Evolutionary conservation across 2,329 filamentous ascomycete species (phyloP).

Genomic region (Claviceps cyperi): DNA sequence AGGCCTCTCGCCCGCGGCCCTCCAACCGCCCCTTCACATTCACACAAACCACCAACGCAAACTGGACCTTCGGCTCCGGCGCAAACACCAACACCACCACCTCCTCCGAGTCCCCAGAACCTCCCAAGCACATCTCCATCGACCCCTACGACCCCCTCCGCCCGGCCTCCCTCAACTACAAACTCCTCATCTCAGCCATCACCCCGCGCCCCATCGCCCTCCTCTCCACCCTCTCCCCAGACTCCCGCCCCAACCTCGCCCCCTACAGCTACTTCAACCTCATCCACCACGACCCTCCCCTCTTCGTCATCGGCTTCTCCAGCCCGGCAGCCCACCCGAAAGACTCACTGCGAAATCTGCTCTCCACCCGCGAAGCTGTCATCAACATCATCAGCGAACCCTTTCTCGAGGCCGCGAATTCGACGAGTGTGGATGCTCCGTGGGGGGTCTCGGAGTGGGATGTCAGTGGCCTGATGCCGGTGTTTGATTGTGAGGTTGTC

Average conservation of each 20-base stretch:
- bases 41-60: slow-evolving; percentile 49
- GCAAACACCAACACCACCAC: slow-evolving; percentile 33
- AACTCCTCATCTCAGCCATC: slow-evolving; percentile 72
- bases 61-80: slow-evolving; percentile 52
- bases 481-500: slow-evolving; percentile 42
- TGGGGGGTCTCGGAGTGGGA: slow-evolving; percentile 68
- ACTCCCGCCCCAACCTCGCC: slow-evolving; percentile 55
- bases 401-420: slow-evolving; percentile 78
- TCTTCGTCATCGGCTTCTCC: slow-evolving; percentile 52
- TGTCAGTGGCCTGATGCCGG: slow-evolving; percentile 58
- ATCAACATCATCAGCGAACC: slow-evolving; percentile 81
- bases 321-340: slow-evolving; percentile 42
- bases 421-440: slow-evolving; percentile 64
- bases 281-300: slow-evolving; percentile 71
- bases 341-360: slow-evolving; percentile 64
- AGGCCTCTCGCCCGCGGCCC: slow-evolving; percentile 50
- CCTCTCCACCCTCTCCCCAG: slow-evolving; percentile 44
- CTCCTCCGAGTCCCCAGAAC: neutral
- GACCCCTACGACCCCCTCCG: slow-evolving; percentile 65
- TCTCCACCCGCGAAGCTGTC: slow-evolving; percentile 58
- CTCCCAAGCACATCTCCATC: slow-evolving; percentile 50
- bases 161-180: slow-evolving; percentile 65
- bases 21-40: slow-evolving; percentile 35
- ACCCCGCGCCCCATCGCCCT: slow-evolving; percentile 69
- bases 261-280: slow-evolving; percentile 82